A percentile compares a stretch with the other conserved stretches of the same genome.
These are phyloP conservation scores for Tricholoma terreum DNA, from an alignment of 768 basidiomycete species.

Conservation along the genomic window DNA sequence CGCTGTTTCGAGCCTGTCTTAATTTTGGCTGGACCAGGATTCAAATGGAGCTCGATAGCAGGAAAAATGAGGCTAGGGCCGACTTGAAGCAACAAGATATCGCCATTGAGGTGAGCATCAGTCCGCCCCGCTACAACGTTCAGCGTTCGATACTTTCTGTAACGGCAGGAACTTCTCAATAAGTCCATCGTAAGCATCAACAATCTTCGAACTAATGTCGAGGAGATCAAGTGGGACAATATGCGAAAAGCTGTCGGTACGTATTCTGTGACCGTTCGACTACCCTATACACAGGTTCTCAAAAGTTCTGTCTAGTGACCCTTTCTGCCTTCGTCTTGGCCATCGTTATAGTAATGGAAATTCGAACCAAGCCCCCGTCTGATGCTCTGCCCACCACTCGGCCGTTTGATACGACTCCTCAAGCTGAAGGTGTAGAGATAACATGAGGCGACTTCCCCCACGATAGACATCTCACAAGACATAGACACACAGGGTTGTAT, in stretches of 20 bases:
- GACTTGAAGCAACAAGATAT: constrained; percentile 86
- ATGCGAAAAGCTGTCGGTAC: constrained; percentile 79
- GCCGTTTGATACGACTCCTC: neutral
- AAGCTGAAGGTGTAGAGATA: neutral
- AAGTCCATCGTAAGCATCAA: constrained; percentile 70
- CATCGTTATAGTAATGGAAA: constrained; percentile 69
- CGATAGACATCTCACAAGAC: neutral
- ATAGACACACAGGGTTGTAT: constrained; percentile 9
- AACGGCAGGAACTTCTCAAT: constrained; percentile 67
- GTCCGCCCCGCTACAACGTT: constrained; percentile 1
- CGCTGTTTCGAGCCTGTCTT: neutral
- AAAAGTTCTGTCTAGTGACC: constrained; percentile 41
- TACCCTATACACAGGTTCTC: constrained; percentile 1
- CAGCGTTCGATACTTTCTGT: neutral
- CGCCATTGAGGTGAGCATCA: constrained; percentile 60
- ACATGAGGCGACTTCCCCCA: neutral
- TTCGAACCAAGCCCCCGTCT: constrained; percentile 44
- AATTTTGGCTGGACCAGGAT: constrained; percentile 50
- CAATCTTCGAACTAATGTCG: constrained; percentile 76
- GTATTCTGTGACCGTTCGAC: constrained; percentile 21
- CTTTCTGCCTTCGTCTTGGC: constrained; percentile 64
- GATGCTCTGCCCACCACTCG: constrained; percentile 11
- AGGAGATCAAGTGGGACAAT: constrained; percentile 87
- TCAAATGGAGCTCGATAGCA: constrained; percentile 93
- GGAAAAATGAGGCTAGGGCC: constrained; percentile 85